A percentile compares a stretch with the other conserved stretches of the same genome.
Conservation (phyloP, 2,329 filamentous ascomycete species). For the Ploettnerulaceae sp. region DNA sequence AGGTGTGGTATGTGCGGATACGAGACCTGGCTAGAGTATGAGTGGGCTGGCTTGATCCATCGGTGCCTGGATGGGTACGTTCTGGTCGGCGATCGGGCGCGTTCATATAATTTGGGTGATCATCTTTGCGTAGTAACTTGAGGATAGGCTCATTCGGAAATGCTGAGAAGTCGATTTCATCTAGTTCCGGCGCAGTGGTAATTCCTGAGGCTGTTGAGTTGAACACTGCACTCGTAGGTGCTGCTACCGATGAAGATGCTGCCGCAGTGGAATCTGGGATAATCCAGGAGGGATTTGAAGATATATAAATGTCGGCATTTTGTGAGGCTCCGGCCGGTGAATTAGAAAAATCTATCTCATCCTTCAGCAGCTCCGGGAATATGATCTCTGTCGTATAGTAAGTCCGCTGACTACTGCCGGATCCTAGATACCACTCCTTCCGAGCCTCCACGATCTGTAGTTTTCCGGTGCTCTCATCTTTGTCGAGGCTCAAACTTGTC, state of each 20-base stretch:
- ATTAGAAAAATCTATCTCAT: conserved; percentile 9
- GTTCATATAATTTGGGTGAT: conserved; percentile 37
- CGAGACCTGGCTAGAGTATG: conserved; percentile 51
- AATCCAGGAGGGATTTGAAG: background rate
- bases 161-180: conserved; percentile 10
- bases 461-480: conserved; percentile 53
- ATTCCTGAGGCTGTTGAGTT: background rate
- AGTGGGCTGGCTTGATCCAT: conserved; percentile 37
- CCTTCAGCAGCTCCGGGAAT: conserved; percentile 34
- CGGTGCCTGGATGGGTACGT: conserved; percentile 46
- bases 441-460: conserved; percentile 62
- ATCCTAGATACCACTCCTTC: conserved; percentile 58
- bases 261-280: background rate
- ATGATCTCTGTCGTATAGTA: conserved; percentile 58
- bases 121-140: conserved; percentile 22
- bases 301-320: background rate
- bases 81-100: conserved; percentile 38
- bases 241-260: conserved; percentile 6
- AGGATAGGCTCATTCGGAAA: conserved; percentile 27
- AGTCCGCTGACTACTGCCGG: conserved; percentile 55
- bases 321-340: background rate
- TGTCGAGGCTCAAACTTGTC: conserved; percentile 59
- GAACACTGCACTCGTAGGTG: conserved; percentile 7
- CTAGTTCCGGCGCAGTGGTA: background rate
- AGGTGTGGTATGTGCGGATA: conserved; percentile 49